Evolutionary conservation across 352 stramenopile species (phyloP).

Genomic region (Phytophthora tentaculata): DNA sequence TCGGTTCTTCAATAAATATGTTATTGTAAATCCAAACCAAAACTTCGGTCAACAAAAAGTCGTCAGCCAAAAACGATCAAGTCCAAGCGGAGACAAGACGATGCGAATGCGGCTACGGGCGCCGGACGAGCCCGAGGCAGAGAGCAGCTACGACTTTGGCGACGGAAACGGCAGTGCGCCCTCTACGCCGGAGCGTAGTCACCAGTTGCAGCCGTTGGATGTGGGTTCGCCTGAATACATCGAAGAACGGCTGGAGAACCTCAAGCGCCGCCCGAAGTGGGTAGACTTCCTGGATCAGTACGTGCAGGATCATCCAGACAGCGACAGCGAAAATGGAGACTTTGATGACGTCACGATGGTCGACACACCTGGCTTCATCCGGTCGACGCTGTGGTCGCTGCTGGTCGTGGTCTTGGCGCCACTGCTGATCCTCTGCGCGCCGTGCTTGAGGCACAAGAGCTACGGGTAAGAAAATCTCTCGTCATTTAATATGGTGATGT

Average conservation of each 20-base stretch:
- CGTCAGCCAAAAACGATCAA: neutral
- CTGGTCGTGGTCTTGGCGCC: conserved; percentile 53
- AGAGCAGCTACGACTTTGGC: conserved; percentile 38
- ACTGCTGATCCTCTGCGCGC: conserved; percentile 63
- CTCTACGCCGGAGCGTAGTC: conserved; percentile 28
- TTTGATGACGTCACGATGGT: conserved; percentile 17
- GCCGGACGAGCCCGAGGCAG: conserved; percentile 58
- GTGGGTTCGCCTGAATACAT: conserved; percentile 85
- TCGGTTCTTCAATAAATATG: neutral
- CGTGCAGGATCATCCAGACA: conserved; percentile 58
- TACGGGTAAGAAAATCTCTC: conserved; percentile 43
- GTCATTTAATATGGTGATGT: neutral
- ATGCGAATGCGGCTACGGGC: conserved; percentile 75
- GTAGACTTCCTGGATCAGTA: conserved; percentile 76
- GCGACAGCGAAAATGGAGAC: conserved; percentile 45
- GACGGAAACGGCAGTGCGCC: conserved; percentile 23
- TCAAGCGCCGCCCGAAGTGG: conserved; percentile 78
- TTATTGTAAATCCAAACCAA: neutral
- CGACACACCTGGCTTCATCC: conserved; percentile 44
- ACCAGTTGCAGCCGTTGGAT: conserved; percentile 55
- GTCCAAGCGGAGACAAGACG: conserved; percentile 16
- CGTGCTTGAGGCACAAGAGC: conserved; percentile 60
- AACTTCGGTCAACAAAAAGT: neutral
- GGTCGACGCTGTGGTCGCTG: conserved; percentile 64
- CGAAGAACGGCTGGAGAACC: conserved; percentile 85